phyloP scores from a whole-genome alignment of 768 basidiomycete genomes.

The Russula griseocarnosa region DNA sequence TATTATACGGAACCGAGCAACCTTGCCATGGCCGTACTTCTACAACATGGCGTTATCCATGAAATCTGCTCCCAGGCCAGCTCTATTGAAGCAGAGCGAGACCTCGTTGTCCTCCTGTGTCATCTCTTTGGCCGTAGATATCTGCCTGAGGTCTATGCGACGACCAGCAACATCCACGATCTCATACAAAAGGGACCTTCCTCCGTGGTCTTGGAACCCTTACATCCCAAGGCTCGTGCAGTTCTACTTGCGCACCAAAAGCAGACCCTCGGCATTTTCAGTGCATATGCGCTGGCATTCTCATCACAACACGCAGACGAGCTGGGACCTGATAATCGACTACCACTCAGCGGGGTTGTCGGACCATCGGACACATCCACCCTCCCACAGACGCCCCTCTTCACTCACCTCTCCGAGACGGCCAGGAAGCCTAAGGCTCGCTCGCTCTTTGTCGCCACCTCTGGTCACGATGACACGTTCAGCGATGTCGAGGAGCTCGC shows the following conservation, averaged over 20 bases:
- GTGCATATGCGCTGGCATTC: slow-evolving; percentile 51
- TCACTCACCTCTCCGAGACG: slow-evolving; percentile 42
- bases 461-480: slow-evolving; percentile 60
- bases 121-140: slow-evolving; percentile 63
- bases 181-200: slow-evolving; percentile 50
- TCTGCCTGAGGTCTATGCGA: slow-evolving; percentile 44
- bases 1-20: slow-evolving; percentile 71
- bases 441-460: slow-evolving; percentile 63
- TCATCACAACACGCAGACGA: slow-evolving; percentile 38
- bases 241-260: slow-evolving; percentile 47
- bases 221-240: slow-evolving; percentile 40
- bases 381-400: slow-evolving; percentile 19
- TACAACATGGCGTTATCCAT: slow-evolving; percentile 58
- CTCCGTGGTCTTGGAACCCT: slow-evolving; percentile 50
- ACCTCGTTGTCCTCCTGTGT: slow-evolving; percentile 54
- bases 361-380: slow-evolving; percentile 19
- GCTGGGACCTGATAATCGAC: slow-evolving; percentile 42
- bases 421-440: slow-evolving; percentile 43
- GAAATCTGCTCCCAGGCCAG: slow-evolving; percentile 45
- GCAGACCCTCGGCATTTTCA: slow-evolving; percentile 50
- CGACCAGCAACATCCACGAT: slow-evolving; percentile 35
- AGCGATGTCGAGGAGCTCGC: slow-evolving; percentile 48
- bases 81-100: slow-evolving; percentile 42
- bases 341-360: slow-evolving; percentile 48
- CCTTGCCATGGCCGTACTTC: slow-evolving; percentile 55